phyloP scores from a whole-genome alignment of 495 filamentous ascomycete species.

The Astrocystis sublimbata region DNA sequence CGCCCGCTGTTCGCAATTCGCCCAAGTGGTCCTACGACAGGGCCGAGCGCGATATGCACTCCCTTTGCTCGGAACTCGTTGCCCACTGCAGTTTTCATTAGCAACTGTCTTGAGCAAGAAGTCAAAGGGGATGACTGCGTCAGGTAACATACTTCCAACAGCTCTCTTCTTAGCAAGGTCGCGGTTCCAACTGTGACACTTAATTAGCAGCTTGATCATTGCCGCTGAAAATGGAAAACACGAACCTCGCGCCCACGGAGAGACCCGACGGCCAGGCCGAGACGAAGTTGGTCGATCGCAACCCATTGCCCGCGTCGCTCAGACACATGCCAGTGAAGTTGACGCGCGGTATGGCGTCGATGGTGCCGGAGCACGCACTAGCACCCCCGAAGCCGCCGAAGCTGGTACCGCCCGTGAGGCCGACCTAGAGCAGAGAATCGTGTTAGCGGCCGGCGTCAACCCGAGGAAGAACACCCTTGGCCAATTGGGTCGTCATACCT shows the following conservation, averaged over 20 bases:
- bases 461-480: background rate
- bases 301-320: constrained; percentile 62
- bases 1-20: constrained; percentile 54
- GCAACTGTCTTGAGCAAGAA: background rate
- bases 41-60: constrained; percentile 66
- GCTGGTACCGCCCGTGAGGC: constrained; percentile 51
- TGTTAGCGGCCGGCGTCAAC: background rate
- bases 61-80: constrained; percentile 62
- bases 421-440: constrained; percentile 32
- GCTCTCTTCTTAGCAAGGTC: constrained; percentile 51
- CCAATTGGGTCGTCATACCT: constrained; percentile 38
- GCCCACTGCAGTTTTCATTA: constrained; percentile 36
- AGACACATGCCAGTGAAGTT: constrained; percentile 65
- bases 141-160: constrained; percentile 39
- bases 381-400: too few relatives aligned
- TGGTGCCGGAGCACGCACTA: constrained; percentile 56
- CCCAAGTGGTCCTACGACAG: constrained; percentile 61
- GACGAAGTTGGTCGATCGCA: constrained; percentile 61
- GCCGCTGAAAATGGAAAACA: background rate
- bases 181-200: constrained; percentile 57
- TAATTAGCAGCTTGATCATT: background rate
- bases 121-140: background rate
- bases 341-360: constrained; percentile 54
- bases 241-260: constrained; percentile 59
- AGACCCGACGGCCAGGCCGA: constrained; percentile 58